Evolutionary conservation across 495 filamentous ascomycete genomes (phyloP), one percentile per base, ranked within the genome.

Genomic region (Neurospora sp.): DNA sequence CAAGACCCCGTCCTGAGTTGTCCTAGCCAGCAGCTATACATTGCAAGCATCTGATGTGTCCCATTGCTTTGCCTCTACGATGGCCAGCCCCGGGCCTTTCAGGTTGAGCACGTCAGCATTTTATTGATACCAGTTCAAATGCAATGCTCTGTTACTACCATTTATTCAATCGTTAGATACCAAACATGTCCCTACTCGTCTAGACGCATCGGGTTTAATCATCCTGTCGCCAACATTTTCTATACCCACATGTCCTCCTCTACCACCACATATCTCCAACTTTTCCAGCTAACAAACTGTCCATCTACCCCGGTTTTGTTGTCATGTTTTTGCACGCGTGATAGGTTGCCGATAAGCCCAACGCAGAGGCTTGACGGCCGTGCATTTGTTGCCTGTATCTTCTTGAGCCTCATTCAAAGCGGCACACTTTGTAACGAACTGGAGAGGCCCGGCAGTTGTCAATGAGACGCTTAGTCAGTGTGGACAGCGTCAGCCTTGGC

Each of bases 401-500:
- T 35, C 22, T 37, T 68, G 68, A 53, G 65, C 72, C 76, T 41
- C 73, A 40, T 69, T 69, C 72, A 76, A 77, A 76, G 76, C 76
- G 69, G 72, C 61, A 72, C 61, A 69, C 73, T 75, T 74, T 77
- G 74, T n/a, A 44, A 48, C 73, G 61, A 59, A 73, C 48, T 40
- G 18, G 40, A 22, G 68, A 68, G 71, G 44, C 69, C 72, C 68
- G 65, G 35, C 10, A 39, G 39, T 14, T 16, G 18, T 48, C 35
- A 41, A 3, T 61, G 53, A 14, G 4, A 38, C 59, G 37, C 71
- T 81, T 86, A 86, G 83, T 90, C 87, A 78, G 87, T 88, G 81
- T 84, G 83, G 78, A 90, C 88, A 79, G 91, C 88, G 78, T 97
- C 94, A 82, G 92, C 94, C 88, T 96, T 93, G 74, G 93, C 92